A percentile compares a stretch with the other conserved stretches of the same genome.
Conservation (phyloP, 2,329 filamentous ascomycete species). For the Xylaria sp. region DNA sequence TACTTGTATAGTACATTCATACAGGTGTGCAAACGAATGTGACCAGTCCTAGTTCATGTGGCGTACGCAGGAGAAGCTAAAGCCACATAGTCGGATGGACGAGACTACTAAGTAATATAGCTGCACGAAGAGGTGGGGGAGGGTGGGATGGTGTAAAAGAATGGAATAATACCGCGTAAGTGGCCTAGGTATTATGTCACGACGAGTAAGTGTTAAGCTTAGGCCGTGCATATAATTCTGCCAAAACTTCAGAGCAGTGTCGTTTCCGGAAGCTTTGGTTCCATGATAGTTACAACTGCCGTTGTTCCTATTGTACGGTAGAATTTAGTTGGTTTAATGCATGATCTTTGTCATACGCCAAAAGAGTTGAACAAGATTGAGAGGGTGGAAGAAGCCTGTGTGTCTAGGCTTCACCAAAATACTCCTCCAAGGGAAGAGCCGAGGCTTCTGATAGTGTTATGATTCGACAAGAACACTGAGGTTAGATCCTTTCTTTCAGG, state of each 20-base stretch:
- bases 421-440: background rate
- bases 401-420: background rate
- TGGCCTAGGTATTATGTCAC: too few species aligned
- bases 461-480: background rate
- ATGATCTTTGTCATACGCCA: too few species aligned
- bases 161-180: background rate
- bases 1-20: background rate
- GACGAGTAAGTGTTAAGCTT: too few species aligned
- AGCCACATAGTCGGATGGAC: background rate
- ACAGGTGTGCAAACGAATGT: background rate
- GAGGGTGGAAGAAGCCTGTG: too few species aligned
- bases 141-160: background rate
- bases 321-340: too few species aligned
- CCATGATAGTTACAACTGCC: background rate
- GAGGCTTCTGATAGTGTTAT: background rate
- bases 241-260: background rate
- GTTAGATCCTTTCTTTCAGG: background rate
- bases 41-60: background rate
- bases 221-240: background rate
- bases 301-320: background rate
- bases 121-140: background rate
- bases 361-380: too few species aligned
- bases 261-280: background rate
- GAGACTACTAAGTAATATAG: conserved; percentile 2
- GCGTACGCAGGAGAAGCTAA: background rate